Evolutionary conservation across 1,284 basidiomycete species (phyloP).

Genomic region (Chalciporus piperatoides): DNA sequence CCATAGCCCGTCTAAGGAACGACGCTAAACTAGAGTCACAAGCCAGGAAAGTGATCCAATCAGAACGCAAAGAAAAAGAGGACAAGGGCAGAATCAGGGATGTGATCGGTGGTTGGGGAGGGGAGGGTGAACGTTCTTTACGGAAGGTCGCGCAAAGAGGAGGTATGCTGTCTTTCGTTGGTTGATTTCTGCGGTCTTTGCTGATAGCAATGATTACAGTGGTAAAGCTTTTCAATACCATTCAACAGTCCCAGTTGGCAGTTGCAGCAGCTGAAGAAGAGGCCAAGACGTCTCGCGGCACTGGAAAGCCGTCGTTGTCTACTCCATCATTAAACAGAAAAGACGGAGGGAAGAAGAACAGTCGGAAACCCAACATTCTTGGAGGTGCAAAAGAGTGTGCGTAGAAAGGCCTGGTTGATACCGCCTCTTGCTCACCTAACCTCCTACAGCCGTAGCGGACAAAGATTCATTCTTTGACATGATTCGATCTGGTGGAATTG

Average conservation of each 20-base stretch:
- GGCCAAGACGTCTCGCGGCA: constrained; percentile 57
- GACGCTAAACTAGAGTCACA: constrained; percentile 69
- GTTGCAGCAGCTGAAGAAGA: constrained; percentile 50
- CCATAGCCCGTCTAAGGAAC: constrained; percentile 59
- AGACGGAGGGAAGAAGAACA: constrained; percentile 46
- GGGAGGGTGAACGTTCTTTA: constrained; percentile 68
- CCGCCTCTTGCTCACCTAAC: constrained; percentile 8
- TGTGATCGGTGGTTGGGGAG: constrained; percentile 81
- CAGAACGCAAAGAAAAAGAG: constrained; percentile 73
- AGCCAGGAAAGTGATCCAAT: constrained; percentile 63
- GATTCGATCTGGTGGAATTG: constrained; percentile 71
- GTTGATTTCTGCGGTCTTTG: not conserved
- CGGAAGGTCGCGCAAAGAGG: constrained; percentile 81
- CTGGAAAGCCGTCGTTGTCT: constrained; percentile 67
- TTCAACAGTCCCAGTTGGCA: constrained; percentile 71
- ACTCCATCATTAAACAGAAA: constrained; percentile 54
- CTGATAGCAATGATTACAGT: constrained; percentile 40
- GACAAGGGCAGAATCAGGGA: constrained; percentile 69
- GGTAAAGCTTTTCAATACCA: constrained; percentile 77
- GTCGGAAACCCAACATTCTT: constrained; percentile 51
- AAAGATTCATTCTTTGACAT: constrained; percentile 75
- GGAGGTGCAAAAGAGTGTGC: constrained; percentile 55
- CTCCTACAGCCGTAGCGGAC: constrained; percentile 46
- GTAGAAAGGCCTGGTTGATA: constrained; percentile 14
- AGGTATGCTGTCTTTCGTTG: constrained; percentile 43